Base-by-base conservation (phyloP, 768 basidiomycete species). In the Auriscalpium orientale region DNA sequence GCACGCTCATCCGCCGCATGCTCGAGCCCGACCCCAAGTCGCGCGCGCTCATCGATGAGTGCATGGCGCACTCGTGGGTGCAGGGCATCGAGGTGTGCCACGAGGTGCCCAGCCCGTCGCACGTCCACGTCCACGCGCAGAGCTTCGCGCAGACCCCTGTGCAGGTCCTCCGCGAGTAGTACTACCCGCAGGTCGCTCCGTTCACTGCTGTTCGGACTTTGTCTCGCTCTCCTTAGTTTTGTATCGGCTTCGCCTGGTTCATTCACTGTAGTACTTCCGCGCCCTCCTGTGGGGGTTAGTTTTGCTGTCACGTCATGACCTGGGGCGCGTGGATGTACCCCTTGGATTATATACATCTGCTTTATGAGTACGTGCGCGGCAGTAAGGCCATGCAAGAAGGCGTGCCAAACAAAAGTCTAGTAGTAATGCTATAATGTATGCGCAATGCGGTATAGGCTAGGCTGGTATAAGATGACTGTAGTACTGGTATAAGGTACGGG, bases 11-110 rank as follows among this genome's bases (percentile, higher is more conserved):
- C 52, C 83, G 94, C 65, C 83, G 83, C 74, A 98, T 99, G 95
- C 80, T 99, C 55, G 93, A 98, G 67, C 97, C 95, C 3, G 86
- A 97, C 65, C 92, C 95, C 21, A 87, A 87, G 69, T 69, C 75
- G 46, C 76, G 95, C 28, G 75, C 75, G 55, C 72, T 81, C 49
- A 89, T 95, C 62, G 94, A 98, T 62, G 89, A 92, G 54, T 81
- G 88, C 54, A 74, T 94, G 57, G 76, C 75, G 60, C 82, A 94
- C 62, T 62, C 83, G 56, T 98, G 94, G 94, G 73, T 95, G 53
- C 72, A 80, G 71, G 68, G 76, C 34, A 89, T 97, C 60, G 88
- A 94, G 73, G 82, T 95, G 13, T 97, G 93, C 69, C 80, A 87
- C 70, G 74, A 79, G 53, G 80, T 78, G 45, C 65, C 73, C 56